Percentiles rank a stretch among this genome's conserved stretches.
Conservation (phyloP, 169 alveolate species). For the Plasmodium gallinaceum region DNA sequence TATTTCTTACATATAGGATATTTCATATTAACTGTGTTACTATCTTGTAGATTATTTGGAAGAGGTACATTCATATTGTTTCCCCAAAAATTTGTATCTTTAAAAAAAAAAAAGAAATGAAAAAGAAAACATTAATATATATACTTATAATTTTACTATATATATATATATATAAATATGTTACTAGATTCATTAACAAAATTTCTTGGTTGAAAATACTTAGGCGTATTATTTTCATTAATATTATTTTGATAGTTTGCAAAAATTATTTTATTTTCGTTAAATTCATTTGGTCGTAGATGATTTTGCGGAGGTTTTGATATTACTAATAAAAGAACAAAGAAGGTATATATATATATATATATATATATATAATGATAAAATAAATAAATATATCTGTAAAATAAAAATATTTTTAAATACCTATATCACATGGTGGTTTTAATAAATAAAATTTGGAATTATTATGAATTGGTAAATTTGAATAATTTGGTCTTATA, state of each 20-base stretch:
- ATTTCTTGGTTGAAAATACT: conserved; percentile 29
- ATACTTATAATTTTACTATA: background rate
- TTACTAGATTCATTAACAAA: conserved; percentile 30
- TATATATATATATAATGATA: too few relatives aligned
- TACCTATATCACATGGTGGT: conserved; percentile 35
- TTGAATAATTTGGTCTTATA: conserved; percentile 12
- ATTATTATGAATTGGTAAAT: conserved; percentile 3
- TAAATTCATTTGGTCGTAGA: conserved; percentile 10
- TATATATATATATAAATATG: background rate
- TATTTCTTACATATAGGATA: conserved; percentile 33
- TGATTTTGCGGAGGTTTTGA: conserved; percentile 29
- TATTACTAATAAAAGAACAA: background rate
- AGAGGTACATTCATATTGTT: conserved; percentile 20
- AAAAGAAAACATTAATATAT: background rate
- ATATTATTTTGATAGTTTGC: conserved; percentile 22
- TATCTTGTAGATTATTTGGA: conserved; percentile 13
- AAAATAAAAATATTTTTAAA: background rate
- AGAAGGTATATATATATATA: background rate
- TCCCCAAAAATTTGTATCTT: conserved; percentile 25
- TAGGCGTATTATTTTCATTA: conserved; percentile 31
- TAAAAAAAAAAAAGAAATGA: conserved; percentile 4
- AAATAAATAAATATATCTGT: background rate
- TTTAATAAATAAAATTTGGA: conserved; percentile 30
- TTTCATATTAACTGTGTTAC: conserved; percentile 23
- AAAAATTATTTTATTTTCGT: conserved; percentile 24